Percentiles rank a stretch among this genome's conserved stretches.
Conservation (phyloP, 78 protist genomes). For the Capsaspora owczarzaki region DNA sequence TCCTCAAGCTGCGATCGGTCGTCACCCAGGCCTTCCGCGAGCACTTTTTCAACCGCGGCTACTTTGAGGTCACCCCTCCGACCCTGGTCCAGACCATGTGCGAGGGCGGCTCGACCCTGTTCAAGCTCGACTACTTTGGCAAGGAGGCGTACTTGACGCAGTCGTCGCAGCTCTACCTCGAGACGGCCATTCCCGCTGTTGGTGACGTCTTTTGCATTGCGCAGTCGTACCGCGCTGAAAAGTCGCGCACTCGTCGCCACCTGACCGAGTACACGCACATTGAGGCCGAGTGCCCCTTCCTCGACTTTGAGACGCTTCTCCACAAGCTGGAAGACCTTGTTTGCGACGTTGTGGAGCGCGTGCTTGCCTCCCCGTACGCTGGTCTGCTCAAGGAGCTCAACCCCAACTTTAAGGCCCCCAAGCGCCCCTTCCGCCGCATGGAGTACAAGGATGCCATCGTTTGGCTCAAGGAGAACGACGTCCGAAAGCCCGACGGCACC, state of each 20-base stretch:
- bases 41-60: conserved; percentile 53
- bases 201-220: conserved; percentile 82
- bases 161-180: conserved; percentile 92
- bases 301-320: conserved; percentile 79
- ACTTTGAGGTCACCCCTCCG: conserved; percentile 87
- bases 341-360: conserved; percentile 49
- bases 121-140: conserved; percentile 70
- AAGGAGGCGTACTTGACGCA: conserved; percentile 89
- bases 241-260: conserved; percentile 84
- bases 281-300: conserved; percentile 88
- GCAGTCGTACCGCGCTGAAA: conserved; percentile 89
- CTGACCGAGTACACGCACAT: conserved; percentile 81
- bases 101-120: conserved; percentile 91
- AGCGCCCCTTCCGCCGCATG: conserved; percentile 85
- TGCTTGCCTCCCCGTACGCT: conserved; percentile 19
- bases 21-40: conserved; percentile 67
- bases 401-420: conserved; percentile 59
- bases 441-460: conserved; percentile 76
- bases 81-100: conserved; percentile 88
- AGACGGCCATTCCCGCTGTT: conserved; percentile 75
- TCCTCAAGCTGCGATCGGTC: conserved; percentile 47
- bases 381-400: conserved; percentile 53
- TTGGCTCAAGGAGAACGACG: conserved; percentile 59
- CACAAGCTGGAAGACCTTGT: conserved; percentile 72
- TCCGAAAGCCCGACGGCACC: conserved; percentile 57